These are phyloP conservation scores for Exserohilum turcica DNA, from an alignment of 2,329 filamentous ascomycete genomes.

Conservation along the genomic window DNA sequence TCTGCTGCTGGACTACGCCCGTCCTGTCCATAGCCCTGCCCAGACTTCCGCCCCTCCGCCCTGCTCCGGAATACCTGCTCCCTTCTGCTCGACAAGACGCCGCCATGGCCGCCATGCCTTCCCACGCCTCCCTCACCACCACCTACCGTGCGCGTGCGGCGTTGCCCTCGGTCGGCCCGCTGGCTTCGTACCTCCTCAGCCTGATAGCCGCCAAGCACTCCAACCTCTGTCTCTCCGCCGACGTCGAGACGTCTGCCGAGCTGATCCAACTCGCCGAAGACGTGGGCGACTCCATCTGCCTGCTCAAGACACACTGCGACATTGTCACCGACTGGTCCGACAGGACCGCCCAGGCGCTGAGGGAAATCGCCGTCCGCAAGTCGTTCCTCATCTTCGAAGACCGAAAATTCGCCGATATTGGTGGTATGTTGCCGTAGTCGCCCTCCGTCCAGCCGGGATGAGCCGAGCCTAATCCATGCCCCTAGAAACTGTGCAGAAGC, in stretches of 20 bases:
- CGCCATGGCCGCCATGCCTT: conserved; percentile 34
- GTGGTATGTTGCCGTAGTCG: conserved; percentile 49
- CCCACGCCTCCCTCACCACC: conserved; percentile 43
- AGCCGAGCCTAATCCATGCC: conserved; percentile 12
- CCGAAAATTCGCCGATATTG: conserved; percentile 62
- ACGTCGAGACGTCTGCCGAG: conserved; percentile 61
- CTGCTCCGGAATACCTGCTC: no score
- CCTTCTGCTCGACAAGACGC: neutral
- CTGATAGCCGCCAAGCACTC: conserved; percentile 57
- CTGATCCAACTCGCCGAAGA: conserved; percentile 62
- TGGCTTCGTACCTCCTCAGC: conserved; percentile 56
- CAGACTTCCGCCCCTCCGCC: no score
- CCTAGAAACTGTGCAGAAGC: conserved; percentile 59
- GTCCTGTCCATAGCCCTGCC: neutral
- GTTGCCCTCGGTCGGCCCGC: conserved; percentile 50
- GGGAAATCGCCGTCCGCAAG: conserved; percentile 56
- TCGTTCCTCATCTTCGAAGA: conserved; percentile 61
- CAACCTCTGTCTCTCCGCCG: conserved; percentile 62
- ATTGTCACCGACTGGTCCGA: conserved; percentile 66
- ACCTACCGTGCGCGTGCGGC: conserved; percentile 54
- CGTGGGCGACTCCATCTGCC: conserved; percentile 64
- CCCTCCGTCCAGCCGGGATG: neutral
- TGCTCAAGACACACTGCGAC: conserved; percentile 66
- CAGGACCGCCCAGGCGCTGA: conserved; percentile 57
- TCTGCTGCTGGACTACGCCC: neutral